Conservation (phyloP, 2,329 filamentous ascomycete species). For the Trichoderma koningii region DNA sequence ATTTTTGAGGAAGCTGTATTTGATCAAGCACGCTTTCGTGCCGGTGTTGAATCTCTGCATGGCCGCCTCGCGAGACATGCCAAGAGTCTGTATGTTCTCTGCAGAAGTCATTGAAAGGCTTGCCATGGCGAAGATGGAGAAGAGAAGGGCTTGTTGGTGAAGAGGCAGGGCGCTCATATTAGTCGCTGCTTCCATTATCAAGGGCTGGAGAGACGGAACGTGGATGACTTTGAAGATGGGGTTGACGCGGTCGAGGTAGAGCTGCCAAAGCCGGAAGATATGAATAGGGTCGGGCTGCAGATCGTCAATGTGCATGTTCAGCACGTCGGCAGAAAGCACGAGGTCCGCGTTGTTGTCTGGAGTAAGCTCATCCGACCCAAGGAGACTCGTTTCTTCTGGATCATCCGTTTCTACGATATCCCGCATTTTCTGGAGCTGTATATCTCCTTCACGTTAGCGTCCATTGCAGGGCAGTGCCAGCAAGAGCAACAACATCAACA, state of each 20-base stretch:
- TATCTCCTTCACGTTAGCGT: neutral
- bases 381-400: constrained; percentile 50
- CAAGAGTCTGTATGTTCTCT: constrained; percentile 58
- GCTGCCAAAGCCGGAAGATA: constrained; percentile 72
- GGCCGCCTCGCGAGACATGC: constrained; percentile 52
- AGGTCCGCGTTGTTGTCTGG: constrained; percentile 57
- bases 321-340: constrained; percentile 48
- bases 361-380: constrained; percentile 52
- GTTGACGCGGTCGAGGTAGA: constrained; percentile 73
- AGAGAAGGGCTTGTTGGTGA: constrained; percentile 63
- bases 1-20: constrained; percentile 59
- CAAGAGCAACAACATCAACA: constrained; percentile 7
- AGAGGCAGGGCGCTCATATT: constrained; percentile 57
- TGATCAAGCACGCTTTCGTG: constrained; percentile 52
- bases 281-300: constrained; percentile 67
- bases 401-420: constrained; percentile 57
- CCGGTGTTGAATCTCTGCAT: constrained; percentile 55
- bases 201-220: constrained; percentile 66
- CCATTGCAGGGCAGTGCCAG: constrained; percentile 26
- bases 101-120: constrained; percentile 56
- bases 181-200: constrained; percentile 63
- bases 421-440: constrained; percentile 59
- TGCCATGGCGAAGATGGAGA: constrained; percentile 66
- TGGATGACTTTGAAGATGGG: constrained; percentile 73
- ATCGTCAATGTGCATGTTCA: constrained; percentile 46